Base-by-base conservation (phyloP, 139 green algal species). In the Tetradesmus obliquus region DNA sequence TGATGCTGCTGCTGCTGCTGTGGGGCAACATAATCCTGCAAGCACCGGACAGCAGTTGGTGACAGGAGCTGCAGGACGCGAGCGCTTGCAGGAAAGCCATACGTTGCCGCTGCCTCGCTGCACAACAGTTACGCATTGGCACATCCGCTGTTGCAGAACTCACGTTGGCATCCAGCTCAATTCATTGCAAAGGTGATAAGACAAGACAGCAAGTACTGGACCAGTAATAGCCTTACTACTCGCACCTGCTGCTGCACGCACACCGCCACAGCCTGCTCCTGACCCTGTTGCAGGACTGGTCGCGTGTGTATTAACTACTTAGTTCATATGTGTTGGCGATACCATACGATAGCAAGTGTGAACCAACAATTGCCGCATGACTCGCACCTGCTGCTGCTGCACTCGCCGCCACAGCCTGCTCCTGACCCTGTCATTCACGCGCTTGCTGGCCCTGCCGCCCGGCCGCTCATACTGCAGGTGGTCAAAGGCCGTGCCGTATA, bases 391-490 rank as follows among this genome's bases (percentile, higher is more conserved):
- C 62, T 82, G 54, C 54, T 57, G 79, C 80, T 81, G 79, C 79
- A 51, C 54, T 20, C 55, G 88, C 57, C 92, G 82, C 95, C 95
- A 97, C 62, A 95, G 82, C 3, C 95, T 69, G 87, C 81, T 93
- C 53, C 95, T 89, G 24, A 97, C 88, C 32, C 92, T 90, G 86
- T 97, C 95, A 82, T 92, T 95, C 3, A 76, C 88, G 55, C 95
- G 92, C 92, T 95, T 97, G 62, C 89, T 95, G 19, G 95, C 93
- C 8, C 95, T 88, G n/a, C 95, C 95, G 1, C 95, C 95, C 15
- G 93, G 90, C 55, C 91, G 32, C 5, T 90, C 85, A 22, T 92
- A 85, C 80, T n/a, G 60, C 86, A 96, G 79, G 22, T 93, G 87
- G 5, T 93, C 91, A 91, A 96, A 97, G 1, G 79, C 55, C 0